Evolutionary conservation across 352 stramenopile genomes (phyloP).

Genomic region (Albugo candida): DNA sequence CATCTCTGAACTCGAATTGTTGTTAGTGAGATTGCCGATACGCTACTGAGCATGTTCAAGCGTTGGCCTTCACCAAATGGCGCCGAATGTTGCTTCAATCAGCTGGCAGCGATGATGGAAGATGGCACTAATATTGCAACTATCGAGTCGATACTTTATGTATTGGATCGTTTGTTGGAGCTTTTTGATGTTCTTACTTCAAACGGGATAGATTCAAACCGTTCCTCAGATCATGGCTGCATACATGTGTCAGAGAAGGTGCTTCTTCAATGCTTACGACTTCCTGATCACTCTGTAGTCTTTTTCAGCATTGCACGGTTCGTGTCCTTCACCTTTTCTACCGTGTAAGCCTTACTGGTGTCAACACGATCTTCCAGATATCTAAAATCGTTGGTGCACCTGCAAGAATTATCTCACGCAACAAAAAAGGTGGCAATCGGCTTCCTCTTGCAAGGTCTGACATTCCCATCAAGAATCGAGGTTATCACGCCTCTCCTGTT

Average conservation of each 20-base stretch:
- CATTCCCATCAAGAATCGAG: too few species aligned
- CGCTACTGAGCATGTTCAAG: slow-evolving; percentile 56
- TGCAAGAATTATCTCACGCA: too few species aligned
- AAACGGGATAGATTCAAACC: slow-evolving; percentile 26
- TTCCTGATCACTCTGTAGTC: neutral
- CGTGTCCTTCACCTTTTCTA: neutral
- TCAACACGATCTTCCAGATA: neutral
- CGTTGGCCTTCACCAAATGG: slow-evolving; percentile 34
- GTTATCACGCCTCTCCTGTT: too few species aligned
- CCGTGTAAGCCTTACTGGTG: neutral
- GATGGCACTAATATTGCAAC: slow-evolving; percentile 27
- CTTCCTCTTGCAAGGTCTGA: too few species aligned
- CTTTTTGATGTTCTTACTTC: slow-evolving; percentile 62
- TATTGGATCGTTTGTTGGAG: slow-evolving; percentile 59
- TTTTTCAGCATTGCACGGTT: neutral
- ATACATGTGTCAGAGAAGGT: neutral
- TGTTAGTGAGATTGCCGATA: slow-evolving; percentile 57
- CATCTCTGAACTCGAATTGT: neutral
- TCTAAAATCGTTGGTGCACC: too few species aligned
- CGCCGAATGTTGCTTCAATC: slow-evolving; percentile 28
- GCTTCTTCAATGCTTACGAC: neutral
- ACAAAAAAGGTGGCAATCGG: too few species aligned
- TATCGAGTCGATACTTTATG: slow-evolving; percentile 44
- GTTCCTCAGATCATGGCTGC: slow-evolving; percentile 15
- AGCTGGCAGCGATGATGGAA: slow-evolving; percentile 27